Base-by-base conservation (phyloP, 2,329 filamentous ascomycete species). In the Paecilomyces sp. region DNA sequence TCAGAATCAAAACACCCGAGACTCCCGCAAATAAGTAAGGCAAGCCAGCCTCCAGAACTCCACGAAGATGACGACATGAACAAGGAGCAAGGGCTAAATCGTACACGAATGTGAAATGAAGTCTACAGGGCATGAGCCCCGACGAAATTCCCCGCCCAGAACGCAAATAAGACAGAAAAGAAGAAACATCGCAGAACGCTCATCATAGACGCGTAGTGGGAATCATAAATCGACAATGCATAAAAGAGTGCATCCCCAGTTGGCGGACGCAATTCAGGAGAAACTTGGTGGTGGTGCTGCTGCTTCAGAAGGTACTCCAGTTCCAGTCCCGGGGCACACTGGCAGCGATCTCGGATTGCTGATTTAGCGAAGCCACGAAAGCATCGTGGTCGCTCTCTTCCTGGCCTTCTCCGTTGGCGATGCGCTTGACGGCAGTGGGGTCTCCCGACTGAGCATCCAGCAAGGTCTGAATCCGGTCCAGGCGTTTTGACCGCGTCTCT, bases 321-420 rank as follows among this genome's bases (percentile, higher is more conserved):
- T 82, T 82, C 83, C 83, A 86, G 66, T 83, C 82, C 57, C 79
- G 78, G 57, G 83, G 82, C 59, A 84, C 77, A 67, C 82, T 85
- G 28, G 81, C 82, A 28, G 82, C 74, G 59, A 81, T 79, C 59
- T 81, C 80, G 22, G 70, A 62, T 13, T 70, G 69, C 58, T 75
- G 70, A 15, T 63, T 65, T 11, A 68, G 25, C 2, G 61, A 34
- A 64, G 28, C n/a, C 24, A 59, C 7, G 34, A 67, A 61, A 11
- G 64, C 58, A 4, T 63, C 59, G 30, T 58, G 63, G 18, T 65
- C 61, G 56, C 62, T 67, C 56, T 63, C 62, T 33, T 70, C 63
- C 55, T 70, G 41, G n/a, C 8, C 15, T 18, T 47, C 41, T 6
- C 41, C 18, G 8, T 47, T 18, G 15, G 41, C n/a, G 9, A 47